Base-by-base conservation (phyloP, 2,329 filamentous ascomycete genomes). In the Cladophialophora bantiana region DNA sequence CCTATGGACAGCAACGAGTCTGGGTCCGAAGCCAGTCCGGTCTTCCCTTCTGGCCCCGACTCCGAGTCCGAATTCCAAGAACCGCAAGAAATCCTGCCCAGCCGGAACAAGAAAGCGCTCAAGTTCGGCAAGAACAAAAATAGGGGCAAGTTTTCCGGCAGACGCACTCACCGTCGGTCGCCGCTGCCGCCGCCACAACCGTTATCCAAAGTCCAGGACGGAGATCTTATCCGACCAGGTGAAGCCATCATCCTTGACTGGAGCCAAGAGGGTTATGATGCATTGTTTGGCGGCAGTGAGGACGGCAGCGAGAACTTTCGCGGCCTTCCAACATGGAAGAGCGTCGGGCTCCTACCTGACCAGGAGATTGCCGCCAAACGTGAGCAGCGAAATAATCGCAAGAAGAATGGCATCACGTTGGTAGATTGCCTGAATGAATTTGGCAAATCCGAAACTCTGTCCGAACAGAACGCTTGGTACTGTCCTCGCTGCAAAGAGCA, bases 401-500 rank as follows among this genome's bases (percentile, higher is more conserved):
- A 84, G 73, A 91, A 90, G 78, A 84, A 88, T 62, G 95, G 95
- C 34, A 89, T 97, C 71, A 89, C 89, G 0, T 84, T 99, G 4
- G 90, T 95, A 26, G 93, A 97, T 73, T 99, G 95, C 76, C 86
- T 99, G 62, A 90, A 94, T 66, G 95, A 98, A 78, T 98, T 97
- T 72, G 92, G 95, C 75, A 94, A 94, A 76, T 91, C 94, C 67
- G 95, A 99, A 79, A 89, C 97, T 13, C 83, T 99, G 4, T 97
- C 94, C 0, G 93, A 97, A 77, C 91, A 96, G 75, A 96, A 99
- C 77, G 94, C 93, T 67, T 99, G 95, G 95, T 98, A 96, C 77
- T 99, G 95, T 76, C 94, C 93, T 64, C 88, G 93, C 35, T 99
- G 95, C 84, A 98, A 98, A 78, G 92, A 97, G 74, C 90, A 96